A percentile compares a stretch with the other conserved stretches of the same genome.
These are phyloP conservation scores for Juncus effusus DNA, from an alignment of 176 grass and related monocot species.

Conservation along the genomic window DNA sequence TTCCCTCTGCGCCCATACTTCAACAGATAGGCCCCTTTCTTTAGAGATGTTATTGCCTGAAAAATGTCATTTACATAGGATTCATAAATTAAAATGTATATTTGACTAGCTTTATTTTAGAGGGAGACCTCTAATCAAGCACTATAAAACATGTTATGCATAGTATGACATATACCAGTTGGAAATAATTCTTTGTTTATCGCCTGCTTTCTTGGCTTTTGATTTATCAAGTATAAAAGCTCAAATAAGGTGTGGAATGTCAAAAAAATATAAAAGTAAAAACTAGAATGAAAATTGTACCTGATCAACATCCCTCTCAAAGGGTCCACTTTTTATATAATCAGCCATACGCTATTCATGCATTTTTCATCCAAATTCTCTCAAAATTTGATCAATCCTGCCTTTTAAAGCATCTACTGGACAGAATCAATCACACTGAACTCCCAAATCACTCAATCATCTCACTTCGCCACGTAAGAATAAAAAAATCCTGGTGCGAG, in stretches of 20 bases:
- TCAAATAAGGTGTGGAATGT: no score
- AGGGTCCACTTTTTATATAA: conserved; percentile 47
- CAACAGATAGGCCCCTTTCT: conserved; percentile 68
- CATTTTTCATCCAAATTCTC: conserved; percentile 26
- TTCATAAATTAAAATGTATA: not conserved
- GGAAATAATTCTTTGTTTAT: no score
- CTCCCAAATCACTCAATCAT: conserved; percentile 22
- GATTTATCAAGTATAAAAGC: no score
- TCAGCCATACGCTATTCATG: conserved; percentile 54
- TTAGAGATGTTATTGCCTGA: conserved; percentile 67
- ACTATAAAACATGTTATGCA: no score
- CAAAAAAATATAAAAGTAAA: no score
- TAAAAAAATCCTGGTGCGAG: conserved; percentile 11
- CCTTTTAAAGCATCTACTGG: conserved; percentile 12
- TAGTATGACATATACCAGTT: not conserved
- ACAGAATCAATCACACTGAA: conserved; percentile 22
- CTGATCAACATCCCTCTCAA: conserved; percentile 65
- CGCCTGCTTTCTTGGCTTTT: no score
- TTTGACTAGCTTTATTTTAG: no score
- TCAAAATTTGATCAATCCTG: conserved; percentile 24
- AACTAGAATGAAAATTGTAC: conserved; percentile 31
- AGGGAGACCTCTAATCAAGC: no score
- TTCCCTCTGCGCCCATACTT: conserved; percentile 79
- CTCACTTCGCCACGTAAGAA: conserved; percentile 16
- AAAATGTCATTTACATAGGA: not conserved